Evolutionary conservation across 2,329 filamentous ascomycete genomes (phyloP).

Genomic region (Neospermospora avenae): DNA sequence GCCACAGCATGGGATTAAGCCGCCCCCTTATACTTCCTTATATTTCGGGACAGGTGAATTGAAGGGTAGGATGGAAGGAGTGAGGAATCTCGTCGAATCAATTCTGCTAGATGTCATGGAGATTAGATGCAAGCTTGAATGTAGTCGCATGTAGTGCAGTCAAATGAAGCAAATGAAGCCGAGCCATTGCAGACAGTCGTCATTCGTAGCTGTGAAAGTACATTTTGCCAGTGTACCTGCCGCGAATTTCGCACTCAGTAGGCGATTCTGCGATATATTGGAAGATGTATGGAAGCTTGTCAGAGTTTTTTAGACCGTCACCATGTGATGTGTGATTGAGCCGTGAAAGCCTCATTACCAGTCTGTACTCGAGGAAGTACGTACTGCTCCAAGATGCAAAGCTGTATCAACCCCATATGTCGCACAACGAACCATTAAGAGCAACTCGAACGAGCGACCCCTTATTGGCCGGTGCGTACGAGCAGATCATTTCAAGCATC

Average conservation of each 20-base stretch:
- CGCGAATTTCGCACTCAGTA: too few species aligned
- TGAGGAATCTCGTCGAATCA: neutral
- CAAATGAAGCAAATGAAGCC: neutral
- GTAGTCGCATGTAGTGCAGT: neutral
- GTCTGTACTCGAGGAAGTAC: too few species aligned
- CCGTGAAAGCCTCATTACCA: too few species aligned
- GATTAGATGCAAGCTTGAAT: neutral
- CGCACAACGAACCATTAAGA: neutral
- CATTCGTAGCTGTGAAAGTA: neutral
- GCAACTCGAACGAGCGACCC: neutral
- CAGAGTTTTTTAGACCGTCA: too few species aligned
- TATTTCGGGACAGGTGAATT: neutral
- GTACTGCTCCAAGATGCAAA: neutral
- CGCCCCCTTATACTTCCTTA: neutral
- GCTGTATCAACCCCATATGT: neutral
- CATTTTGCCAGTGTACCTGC: too few species aligned
- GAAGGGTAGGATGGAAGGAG: neutral
- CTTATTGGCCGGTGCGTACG: neutral
- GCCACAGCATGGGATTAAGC: neutral
- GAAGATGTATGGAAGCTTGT: too few species aligned
- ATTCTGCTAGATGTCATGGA: neutral
- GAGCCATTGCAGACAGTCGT: neutral
- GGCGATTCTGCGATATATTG: too few species aligned
- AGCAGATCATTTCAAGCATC: neutral
- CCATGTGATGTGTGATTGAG: too few species aligned